Evolutionary conservation across 805 yeast species (phyloP).

Genomic region (Debaryomyces tyrocola): DNA sequence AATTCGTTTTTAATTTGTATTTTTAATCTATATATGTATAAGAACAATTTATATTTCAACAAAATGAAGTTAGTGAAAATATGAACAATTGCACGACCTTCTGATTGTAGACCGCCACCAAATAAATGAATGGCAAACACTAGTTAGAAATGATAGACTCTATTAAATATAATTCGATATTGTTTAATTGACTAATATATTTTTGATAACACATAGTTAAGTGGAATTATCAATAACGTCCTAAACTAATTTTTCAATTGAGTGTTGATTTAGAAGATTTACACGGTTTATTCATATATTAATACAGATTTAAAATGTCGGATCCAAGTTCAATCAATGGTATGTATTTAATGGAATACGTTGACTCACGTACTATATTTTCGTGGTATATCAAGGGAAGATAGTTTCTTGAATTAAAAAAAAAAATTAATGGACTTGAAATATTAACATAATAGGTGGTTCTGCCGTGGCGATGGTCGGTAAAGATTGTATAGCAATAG

Average conservation of each 20-base stretch:
- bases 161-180: neutral
- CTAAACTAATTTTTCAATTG: neutral
- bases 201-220: neutral
- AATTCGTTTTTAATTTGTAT: no score
- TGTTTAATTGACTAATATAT: neutral
- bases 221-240: neutral
- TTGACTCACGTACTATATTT: no score
- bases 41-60: neutral
- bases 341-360: conserved; percentile 22
- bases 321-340: conserved; percentile 80
- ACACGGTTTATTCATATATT: neutral
- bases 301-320: conserved; percentile 45
- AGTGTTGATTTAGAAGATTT: neutral
- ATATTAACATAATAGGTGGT: conserved; percentile 57
- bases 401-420: neutral
- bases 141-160: no score
- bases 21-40: neutral
- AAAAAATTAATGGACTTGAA: neutral
- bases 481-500: conserved; percentile 97
- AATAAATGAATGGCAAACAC: neutral
- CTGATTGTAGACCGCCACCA: neutral
- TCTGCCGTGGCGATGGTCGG: conserved; percentile 98
- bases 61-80: neutral
- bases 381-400: no score
- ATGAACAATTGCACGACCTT: neutral